phyloP scores from a whole-genome alignment of 2,329 filamentous ascomycete species.

The Neopestalotiopsis clavispora region DNA sequence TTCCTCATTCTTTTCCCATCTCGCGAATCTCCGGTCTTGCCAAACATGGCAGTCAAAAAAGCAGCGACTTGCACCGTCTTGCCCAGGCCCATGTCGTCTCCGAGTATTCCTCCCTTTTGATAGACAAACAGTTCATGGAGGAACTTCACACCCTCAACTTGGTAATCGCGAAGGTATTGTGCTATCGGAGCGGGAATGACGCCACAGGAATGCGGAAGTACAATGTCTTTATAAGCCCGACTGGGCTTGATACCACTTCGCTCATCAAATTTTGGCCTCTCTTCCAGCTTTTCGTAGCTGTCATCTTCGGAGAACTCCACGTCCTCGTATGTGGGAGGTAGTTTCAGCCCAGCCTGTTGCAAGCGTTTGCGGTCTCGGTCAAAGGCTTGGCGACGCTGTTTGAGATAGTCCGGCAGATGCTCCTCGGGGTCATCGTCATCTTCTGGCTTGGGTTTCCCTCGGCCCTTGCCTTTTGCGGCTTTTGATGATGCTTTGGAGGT shows the following conservation, averaged over 20 bases:
- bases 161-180: constrained; percentile 90
- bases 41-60: constrained; percentile 89
- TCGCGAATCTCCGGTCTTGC: constrained; percentile 88
- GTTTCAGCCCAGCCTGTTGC: constrained; percentile 70
- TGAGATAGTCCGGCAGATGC: constrained; percentile 75
- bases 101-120: constrained; percentile 87
- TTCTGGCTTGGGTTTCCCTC: constrained; percentile 38
- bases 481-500: constrained; percentile 18
- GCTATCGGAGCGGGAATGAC: constrained; percentile 87
- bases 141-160: constrained; percentile 83
- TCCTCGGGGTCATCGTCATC: constrained; percentile 52
- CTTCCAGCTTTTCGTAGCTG: constrained; percentile 61
- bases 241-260: constrained; percentile 64
- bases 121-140: constrained; percentile 89
- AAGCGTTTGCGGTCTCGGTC: constrained; percentile 64
- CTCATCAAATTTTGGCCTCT: constrained; percentile 71
- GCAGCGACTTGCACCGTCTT: constrained; percentile 97
- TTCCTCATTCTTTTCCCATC: constrained; percentile 89
- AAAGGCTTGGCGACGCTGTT: constrained; percentile 62
- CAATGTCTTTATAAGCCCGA: constrained; percentile 75
- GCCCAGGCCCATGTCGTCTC: constrained; percentile 96
- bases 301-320: constrained; percentile 79
- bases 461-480: constrained; percentile 14
- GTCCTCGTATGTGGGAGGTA: constrained; percentile 79
- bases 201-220: constrained; percentile 75